Conservation (phyloP, 306 rosid genomes). For the Malus sylvestris region DNA sequence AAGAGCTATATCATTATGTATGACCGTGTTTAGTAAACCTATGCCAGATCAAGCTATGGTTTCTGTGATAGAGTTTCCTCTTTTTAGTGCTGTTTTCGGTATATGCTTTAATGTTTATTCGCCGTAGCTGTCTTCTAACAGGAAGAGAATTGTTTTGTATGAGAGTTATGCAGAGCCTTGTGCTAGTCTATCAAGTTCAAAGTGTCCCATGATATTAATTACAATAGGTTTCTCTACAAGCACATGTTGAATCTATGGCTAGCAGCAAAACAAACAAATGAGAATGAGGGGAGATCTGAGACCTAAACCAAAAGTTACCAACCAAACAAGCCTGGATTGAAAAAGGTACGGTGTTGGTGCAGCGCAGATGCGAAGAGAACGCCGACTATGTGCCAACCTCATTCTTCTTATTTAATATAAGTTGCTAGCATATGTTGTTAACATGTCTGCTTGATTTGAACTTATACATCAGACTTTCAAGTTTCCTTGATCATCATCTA, state of each 20-base stretch:
- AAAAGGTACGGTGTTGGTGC: slow-evolving; percentile 12
- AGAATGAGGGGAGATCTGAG: slow-evolving; percentile 31
- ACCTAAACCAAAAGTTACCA: slow-evolving; percentile 34
- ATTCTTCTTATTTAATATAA: slow-evolving; percentile 46
- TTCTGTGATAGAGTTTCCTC: not conserved
- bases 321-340: slow-evolving; percentile 18
- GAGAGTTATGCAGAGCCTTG: not conserved
- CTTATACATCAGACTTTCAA: slow-evolving; percentile 31
- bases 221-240: slow-evolving; percentile 6
- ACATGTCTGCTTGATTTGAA: slow-evolving; percentile 15
- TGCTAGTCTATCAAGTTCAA: not conserved
- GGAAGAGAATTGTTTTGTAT: not conserved
- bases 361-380: slow-evolving; percentile 13
- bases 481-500: slow-evolving; percentile 30
- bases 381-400: slow-evolving; percentile 27
- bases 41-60: not conserved
- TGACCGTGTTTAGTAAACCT: not conserved
- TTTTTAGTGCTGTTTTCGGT: not conserved
- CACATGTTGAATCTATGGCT: slow-evolving; percentile 25
- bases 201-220: not conserved
- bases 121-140: not conserved
- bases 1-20: not conserved
- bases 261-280: slow-evolving; percentile 38
- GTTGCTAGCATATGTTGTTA: slow-evolving; percentile 27
- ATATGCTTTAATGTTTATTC: not conserved